phyloP scores from a whole-genome alignment of 805 yeast genomes.

The Monosporozyma yasuniensis region DNA sequence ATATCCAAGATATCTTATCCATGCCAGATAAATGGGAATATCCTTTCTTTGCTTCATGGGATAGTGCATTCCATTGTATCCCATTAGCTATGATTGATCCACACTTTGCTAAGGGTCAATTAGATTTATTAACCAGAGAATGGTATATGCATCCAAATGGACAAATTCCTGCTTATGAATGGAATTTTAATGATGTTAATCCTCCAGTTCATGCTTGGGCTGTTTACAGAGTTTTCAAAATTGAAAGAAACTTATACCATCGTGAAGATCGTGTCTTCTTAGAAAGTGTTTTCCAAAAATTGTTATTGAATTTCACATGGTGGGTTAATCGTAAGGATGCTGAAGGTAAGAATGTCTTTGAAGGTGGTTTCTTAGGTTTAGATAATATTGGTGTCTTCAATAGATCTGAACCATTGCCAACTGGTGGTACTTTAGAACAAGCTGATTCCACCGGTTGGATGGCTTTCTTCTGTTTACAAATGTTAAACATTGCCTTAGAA shows the following conservation, averaged over 20 bases:
- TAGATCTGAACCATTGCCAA: conserved; percentile 87
- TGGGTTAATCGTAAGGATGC: conserved; percentile 91
- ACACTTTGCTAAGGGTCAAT: conserved; percentile 79
- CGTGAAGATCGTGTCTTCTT: conserved; percentile 71
- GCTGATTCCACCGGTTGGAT: conserved; percentile 98
- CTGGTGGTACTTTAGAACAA: conserved; percentile 84
- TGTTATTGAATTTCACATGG: conserved; percentile 87
- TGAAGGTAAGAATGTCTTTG: conserved; percentile 83
- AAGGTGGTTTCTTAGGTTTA: conserved; percentile 88
- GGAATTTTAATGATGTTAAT: conserved; percentile 91
- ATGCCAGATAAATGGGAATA: conserved; percentile 95
- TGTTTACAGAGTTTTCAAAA: conserved; percentile 76
- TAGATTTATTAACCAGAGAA: conserved; percentile 78
- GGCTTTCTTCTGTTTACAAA: conserved; percentile 85
- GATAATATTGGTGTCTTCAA: conserved; percentile 91
- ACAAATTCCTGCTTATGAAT: conserved; percentile 91
- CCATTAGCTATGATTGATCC: conserved; percentile 93
- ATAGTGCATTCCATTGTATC: conserved; percentile 88
- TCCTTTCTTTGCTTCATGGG: conserved; percentile 96
- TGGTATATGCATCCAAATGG: conserved; percentile 99
- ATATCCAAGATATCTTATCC: conserved; percentile 78
- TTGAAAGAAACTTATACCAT: conserved; percentile 82
- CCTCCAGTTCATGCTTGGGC: conserved; percentile 99
- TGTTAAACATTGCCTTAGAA: conserved; percentile 88
- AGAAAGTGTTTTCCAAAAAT: conserved; percentile 85